Conservation (phyloP, 495 filamentous ascomycete species). For the Aspergillus campestris region DNA sequence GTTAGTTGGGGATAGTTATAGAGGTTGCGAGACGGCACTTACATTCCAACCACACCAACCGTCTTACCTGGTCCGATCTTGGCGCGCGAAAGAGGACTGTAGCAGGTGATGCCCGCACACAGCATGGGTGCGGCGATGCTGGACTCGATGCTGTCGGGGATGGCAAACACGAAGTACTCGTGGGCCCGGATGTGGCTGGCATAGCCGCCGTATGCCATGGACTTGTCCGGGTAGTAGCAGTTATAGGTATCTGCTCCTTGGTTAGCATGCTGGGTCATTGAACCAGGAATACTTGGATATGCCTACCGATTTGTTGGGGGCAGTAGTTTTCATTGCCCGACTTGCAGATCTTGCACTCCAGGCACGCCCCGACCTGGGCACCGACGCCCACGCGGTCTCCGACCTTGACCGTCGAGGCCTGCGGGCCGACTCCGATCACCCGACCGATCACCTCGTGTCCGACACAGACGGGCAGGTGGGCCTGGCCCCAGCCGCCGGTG, state of each 20-base stretch:
- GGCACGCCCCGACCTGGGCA: constrained; percentile 65
- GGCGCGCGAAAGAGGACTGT: constrained; percentile 66
- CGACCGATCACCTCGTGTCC: constrained; percentile 68
- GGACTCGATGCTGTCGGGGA: constrained; percentile 63
- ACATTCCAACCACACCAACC: constrained; percentile 66
- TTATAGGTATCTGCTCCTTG: no score
- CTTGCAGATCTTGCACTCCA: constrained; percentile 60
- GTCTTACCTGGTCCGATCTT: constrained; percentile 72
- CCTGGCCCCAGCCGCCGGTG: constrained; percentile 67
- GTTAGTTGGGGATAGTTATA: no score
- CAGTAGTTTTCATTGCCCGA: constrained; percentile 76
- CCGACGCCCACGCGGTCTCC: constrained; percentile 77
- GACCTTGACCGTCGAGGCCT: constrained; percentile 56
- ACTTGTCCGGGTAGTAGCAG: no score
- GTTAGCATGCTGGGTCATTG: no score
- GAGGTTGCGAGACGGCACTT: no score
- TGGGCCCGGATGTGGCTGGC: no score
- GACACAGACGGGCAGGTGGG: constrained; percentile 59
- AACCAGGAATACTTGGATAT: no score
- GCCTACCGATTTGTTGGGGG: constrained; percentile 18
- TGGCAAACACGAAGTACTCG: constrained; percentile 47
- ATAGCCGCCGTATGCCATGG: no score
- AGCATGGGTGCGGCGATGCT: constrained; percentile 75
- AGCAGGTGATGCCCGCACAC: constrained; percentile 79
- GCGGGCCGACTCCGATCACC: constrained; percentile 60